phyloP scores from a whole-genome alignment of 1,284 basidiomycete genomes.

The Athelia psychrophila region DNA sequence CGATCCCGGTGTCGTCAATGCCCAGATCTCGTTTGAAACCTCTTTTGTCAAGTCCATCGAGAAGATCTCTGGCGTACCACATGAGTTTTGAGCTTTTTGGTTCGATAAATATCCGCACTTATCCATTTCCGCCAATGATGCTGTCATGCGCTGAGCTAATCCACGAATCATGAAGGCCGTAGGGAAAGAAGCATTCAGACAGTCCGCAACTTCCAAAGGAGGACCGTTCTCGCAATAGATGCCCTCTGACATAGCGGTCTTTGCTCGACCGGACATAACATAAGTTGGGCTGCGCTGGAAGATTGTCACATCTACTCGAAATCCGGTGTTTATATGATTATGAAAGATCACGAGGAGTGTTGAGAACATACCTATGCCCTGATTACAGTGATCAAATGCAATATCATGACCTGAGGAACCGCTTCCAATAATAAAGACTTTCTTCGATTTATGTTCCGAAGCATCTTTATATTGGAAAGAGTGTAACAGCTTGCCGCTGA shows the following conservation, averaged over 20 bases:
- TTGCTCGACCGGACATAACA: slow-evolving; percentile 48
- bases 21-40: slow-evolving; percentile 62
- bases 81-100: neutral
- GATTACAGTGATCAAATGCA: slow-evolving; percentile 32
- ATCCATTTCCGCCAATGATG: slow-evolving; percentile 51
- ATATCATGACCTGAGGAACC: slow-evolving; percentile 53
- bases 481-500: slow-evolving; percentile 55
- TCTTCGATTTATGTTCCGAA: slow-evolving; percentile 50
- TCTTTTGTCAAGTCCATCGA: slow-evolving; percentile 51
- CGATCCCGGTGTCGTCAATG: slow-evolving; percentile 46
- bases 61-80: slow-evolving; percentile 40
- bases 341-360: neutral
- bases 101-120: slow-evolving; percentile 28
- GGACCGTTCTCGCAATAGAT: slow-evolving; percentile 50
- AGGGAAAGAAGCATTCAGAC: slow-evolving; percentile 43
- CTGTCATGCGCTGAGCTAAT: slow-evolving; percentile 40
- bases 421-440: slow-evolving; percentile 58
- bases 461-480: slow-evolving; percentile 49
- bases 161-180: slow-evolving; percentile 40
- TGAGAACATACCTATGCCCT: slow-evolving; percentile 32
- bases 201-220: slow-evolving; percentile 49
- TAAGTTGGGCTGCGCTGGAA: slow-evolving; percentile 63
- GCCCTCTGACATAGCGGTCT: slow-evolving; percentile 31
- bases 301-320: slow-evolving; percentile 56
- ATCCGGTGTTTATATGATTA: neutral